phyloP scores from a whole-genome alignment of 2,329 filamentous ascomycete genomes.

The Aspergillus clavatus region DNA sequence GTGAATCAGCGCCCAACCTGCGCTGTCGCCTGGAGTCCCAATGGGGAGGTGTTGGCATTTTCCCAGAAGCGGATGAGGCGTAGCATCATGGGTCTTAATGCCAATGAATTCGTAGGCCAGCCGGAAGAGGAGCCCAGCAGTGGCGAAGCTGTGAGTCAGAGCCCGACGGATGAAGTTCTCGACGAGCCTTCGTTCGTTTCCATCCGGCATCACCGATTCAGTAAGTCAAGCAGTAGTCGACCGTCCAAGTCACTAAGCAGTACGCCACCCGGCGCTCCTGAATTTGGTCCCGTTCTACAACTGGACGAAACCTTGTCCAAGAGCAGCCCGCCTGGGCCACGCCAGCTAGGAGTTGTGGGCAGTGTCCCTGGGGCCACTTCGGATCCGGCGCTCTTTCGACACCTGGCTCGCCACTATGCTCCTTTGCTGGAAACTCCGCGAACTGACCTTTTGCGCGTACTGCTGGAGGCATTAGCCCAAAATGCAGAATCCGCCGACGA shows the following conservation, averaged over 20 bases:
- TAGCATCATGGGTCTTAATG: slow-evolving; percentile 38
- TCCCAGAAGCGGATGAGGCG: slow-evolving; percentile 48
- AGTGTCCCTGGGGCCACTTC: slow-evolving; percentile 44
- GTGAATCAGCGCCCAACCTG: slow-evolving; percentile 54
- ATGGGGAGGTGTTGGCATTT: slow-evolving; percentile 53
- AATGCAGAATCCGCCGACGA: slow-evolving; percentile 53
- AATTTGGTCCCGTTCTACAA: slow-evolving; percentile 45
- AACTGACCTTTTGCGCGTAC: slow-evolving; percentile 24
- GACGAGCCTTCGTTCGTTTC: slow-evolving; percentile 53
- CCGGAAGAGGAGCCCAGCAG: slow-evolving; percentile 41
- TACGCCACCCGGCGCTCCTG: slow-evolving; percentile 49
- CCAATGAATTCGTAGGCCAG: slow-evolving; percentile 37
- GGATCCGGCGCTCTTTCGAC: slow-evolving; percentile 38
- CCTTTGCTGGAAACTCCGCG: slow-evolving; percentile 30
- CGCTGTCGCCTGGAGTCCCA: slow-evolving; percentile 54
- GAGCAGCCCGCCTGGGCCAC: slow-evolving; percentile 35
- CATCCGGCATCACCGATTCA: slow-evolving; percentile 44
- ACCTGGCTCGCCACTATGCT: slow-evolving; percentile 42
- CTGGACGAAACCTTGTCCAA: slow-evolving; percentile 49
- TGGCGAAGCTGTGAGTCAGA: slow-evolving; percentile 47
- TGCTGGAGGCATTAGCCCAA: slow-evolving; percentile 46
- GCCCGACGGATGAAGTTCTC: slow-evolving; percentile 53
- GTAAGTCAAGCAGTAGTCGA: slow-evolving; percentile 43
- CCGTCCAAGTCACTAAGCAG: slow-evolving; percentile 51
- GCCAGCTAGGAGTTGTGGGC: slow-evolving; percentile 49